A percentile compares a stretch with the other conserved stretches of the same genome.
Evolutionary conservation across 2,329 filamentous ascomycete genomes (phyloP).

Genomic region (Botrytis elliptica): DNA sequence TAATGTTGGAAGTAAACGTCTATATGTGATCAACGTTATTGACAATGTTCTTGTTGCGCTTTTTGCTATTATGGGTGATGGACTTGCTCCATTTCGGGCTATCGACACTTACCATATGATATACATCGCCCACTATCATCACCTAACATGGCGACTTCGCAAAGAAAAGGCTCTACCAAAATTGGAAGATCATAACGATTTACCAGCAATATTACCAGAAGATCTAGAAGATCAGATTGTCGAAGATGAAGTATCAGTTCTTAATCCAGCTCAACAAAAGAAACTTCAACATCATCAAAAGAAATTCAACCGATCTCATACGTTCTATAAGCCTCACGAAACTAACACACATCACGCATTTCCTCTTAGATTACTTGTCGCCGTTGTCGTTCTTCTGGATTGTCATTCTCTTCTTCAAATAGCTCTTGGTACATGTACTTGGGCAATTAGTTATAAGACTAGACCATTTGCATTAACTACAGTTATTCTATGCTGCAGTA

Average conservation of each 20-base stretch:
- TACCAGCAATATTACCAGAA: slow-evolving; percentile 44
- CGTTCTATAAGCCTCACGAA: slow-evolving; percentile 87
- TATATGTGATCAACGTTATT: slow-evolving; percentile 68
- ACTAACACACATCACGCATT: slow-evolving; percentile 80
- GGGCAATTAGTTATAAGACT: slow-evolving; percentile 69
- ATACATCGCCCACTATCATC: slow-evolving; percentile 61
- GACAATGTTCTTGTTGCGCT: slow-evolving; percentile 70
- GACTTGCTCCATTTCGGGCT: slow-evolving; percentile 70
- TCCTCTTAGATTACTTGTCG: slow-evolving; percentile 69
- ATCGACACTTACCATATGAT: slow-evolving; percentile 84
- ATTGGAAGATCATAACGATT: slow-evolving; percentile 60
- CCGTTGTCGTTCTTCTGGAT: slow-evolving; percentile 76
- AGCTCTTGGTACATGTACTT: slow-evolving; percentile 73
- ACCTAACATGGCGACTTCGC: slow-evolving; percentile 59
- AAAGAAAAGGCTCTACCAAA: slow-evolving; percentile 55
- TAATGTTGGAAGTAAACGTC: slow-evolving; percentile 70
- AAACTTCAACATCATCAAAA: slow-evolving; percentile 73
- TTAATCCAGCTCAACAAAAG: slow-evolving; percentile 64
- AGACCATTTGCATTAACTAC: slow-evolving; percentile 74
- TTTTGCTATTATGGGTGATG: slow-evolving; percentile 69
- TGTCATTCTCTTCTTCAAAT: slow-evolving; percentile 79
- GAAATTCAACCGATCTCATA: slow-evolving; percentile 79
- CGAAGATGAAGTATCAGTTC: slow-evolving; percentile 55
- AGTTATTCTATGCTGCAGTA: slow-evolving; percentile 75
- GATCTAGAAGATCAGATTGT: slow-evolving; percentile 36